phyloP scores from a whole-genome alignment of 176 grass and related monocot species.

The Cenchrus fungigraminus region DNA sequence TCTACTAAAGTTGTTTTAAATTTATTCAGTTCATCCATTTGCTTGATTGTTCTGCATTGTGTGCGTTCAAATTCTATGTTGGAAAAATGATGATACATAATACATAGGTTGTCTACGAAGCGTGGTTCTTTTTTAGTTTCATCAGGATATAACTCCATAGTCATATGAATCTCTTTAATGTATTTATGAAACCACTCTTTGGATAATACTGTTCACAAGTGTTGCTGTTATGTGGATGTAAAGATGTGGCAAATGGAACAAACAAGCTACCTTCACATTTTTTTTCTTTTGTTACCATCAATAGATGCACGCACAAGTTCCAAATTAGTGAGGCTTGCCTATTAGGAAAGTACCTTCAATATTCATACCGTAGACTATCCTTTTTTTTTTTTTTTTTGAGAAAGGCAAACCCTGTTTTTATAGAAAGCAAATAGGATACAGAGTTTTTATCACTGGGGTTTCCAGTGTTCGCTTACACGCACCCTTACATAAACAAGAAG shows the following conservation, averaged over 20 bases:
- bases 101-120: neutral
- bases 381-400: neutral
- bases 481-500: no score
- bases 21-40: neutral
- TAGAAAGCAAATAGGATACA: no score
- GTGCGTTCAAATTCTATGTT: neutral
- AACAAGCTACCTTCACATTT: neutral
- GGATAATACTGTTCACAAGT: neutral
- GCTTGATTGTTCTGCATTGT: neutral
- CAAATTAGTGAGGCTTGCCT: neutral
- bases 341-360: neutral
- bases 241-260: neutral
- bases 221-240: neutral
- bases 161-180: neutral
- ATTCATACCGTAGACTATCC: neutral
- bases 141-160: neutral
- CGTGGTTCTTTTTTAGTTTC: neutral
- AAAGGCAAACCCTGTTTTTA: no score
- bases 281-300: neutral
- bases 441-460: no score
- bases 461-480: no score
- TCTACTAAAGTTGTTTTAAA: conserved; percentile 8
- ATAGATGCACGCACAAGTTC: neutral
- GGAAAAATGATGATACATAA: neutral
- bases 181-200: neutral